Percentiles rank a stretch among this genome's conserved stretches.
Evolutionary conservation across 768 basidiomycete genomes (phyloP).

Genomic region (Tubosaeta sp.): DNA sequence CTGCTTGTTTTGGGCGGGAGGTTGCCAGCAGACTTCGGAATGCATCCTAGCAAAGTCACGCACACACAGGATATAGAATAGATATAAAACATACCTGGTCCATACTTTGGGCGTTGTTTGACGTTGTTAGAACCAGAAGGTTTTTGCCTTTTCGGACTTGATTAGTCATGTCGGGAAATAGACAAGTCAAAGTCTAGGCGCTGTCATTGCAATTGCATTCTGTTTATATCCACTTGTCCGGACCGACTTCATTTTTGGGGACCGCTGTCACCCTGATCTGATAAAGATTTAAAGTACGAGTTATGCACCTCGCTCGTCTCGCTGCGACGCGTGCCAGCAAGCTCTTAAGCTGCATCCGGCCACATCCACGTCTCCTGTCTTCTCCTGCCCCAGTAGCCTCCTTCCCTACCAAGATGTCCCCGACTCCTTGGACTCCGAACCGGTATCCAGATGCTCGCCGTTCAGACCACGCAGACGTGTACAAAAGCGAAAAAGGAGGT

Average conservation of each 20-base stretch:
- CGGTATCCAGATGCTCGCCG: constrained; percentile 63
- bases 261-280: constrained; percentile 30
- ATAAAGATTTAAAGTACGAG: constrained; percentile 21
- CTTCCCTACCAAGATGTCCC: constrained; percentile 29
- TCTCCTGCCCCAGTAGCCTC: constrained; percentile 7
- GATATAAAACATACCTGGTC: constrained; percentile 21
- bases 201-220: constrained; percentile 1
- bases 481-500: constrained; percentile 61
- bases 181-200: constrained; percentile 9
- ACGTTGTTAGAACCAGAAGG: constrained; percentile 25
- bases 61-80: neutral
- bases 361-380: constrained; percentile 4
- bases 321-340: constrained; percentile 11
- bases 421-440: constrained; percentile 51
- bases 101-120: constrained; percentile 29
- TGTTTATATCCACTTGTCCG: neutral
- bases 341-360: constrained; percentile 17
- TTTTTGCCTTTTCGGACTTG: neutral
- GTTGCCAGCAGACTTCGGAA: constrained; percentile 50
- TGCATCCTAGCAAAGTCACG: constrained; percentile 44
- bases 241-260: constrained; percentile 8
- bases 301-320: constrained; percentile 11
- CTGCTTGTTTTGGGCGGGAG: constrained; percentile 20
- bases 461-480: constrained; percentile 62
- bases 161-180: neutral